phyloP scores from a whole-genome alignment of 768 basidiomycete species.

The Candolleomyces eurysporus region DNA sequence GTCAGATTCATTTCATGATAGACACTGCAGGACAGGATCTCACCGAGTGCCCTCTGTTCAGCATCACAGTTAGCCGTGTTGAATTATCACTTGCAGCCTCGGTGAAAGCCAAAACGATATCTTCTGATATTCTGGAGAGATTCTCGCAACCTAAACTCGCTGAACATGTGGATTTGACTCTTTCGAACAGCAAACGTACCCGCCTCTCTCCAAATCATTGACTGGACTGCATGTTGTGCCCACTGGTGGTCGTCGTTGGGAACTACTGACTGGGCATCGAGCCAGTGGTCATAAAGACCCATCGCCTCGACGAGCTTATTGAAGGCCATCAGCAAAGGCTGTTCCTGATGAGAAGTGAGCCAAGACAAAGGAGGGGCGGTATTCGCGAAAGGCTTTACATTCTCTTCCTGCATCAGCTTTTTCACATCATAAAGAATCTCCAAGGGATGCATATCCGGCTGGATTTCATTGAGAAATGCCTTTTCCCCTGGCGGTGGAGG shows the following conservation, averaged over 20 bases:
- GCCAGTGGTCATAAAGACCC: constrained; percentile 71
- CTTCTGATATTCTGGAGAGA: constrained; percentile 65
- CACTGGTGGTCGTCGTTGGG: constrained; percentile 61
- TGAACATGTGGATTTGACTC: neutral
- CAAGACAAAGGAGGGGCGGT: neutral
- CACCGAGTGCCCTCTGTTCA: constrained; percentile 73
- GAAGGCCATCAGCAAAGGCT: constrained; percentile 69
- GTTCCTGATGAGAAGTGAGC: constrained; percentile 43
- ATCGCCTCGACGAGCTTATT: constrained; percentile 64
- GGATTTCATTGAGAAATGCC: constrained; percentile 66
- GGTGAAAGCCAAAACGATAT: constrained; percentile 66
- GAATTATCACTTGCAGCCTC: constrained; percentile 57
- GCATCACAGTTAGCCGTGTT: constrained; percentile 53
- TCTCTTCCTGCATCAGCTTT: constrained; percentile 68
- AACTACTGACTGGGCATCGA: constrained; percentile 51
- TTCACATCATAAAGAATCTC: constrained; percentile 76
- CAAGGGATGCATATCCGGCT: constrained; percentile 70
- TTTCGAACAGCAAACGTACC: constrained; percentile 40
- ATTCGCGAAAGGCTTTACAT: constrained; percentile 38
- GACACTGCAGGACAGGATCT: neutral
- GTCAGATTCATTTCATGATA: constrained; percentile 11
- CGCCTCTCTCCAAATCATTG: constrained; percentile 66
- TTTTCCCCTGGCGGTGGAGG: constrained; percentile 49
- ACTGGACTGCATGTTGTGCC: constrained; percentile 72
- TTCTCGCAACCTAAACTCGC: constrained; percentile 57